Percentiles rank a stretch among this genome's conserved stretches.
Conservation (phyloP, 1,139 yeast genomes). For the Hansenula lynferdii region DNA sequence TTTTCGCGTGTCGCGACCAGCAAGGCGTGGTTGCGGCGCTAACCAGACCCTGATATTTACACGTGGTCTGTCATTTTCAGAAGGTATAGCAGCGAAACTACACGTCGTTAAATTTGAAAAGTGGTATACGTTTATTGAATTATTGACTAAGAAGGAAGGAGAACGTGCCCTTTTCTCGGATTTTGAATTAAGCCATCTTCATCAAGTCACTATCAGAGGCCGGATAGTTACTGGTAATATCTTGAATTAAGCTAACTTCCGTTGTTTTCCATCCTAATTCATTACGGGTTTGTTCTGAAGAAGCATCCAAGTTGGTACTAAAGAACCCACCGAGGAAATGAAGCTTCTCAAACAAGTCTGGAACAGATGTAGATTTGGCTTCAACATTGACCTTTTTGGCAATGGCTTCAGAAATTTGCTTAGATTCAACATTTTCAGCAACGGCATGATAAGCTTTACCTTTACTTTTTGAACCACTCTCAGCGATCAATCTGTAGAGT, state of each 20-base stretch:
- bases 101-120: not conserved
- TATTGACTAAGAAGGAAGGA: too few relatives aligned
- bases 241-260: slow-evolving; percentile 20
- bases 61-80: not conserved
- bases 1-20: not conserved
- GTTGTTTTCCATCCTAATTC: slow-evolving; percentile 24
- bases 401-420: too few relatives aligned
- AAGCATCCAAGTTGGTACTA: slow-evolving; percentile 9
- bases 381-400: slow-evolving; percentile 19
- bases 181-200: too few relatives aligned
- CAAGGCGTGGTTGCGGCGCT: not conserved
- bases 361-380: slow-evolving; percentile 10
- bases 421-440: too few relatives aligned
- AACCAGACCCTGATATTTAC: not conserved
- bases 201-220: too few relatives aligned
- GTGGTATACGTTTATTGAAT: too few relatives aligned
- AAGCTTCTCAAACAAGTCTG: slow-evolving; percentile 12
- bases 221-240: slow-evolving; percentile 12
- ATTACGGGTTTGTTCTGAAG: slow-evolving; percentile 14
- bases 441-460: slow-evolving; percentile 25
- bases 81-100: not conserved
- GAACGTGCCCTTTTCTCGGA: too few relatives aligned
- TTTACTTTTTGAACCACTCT: slow-evolving; percentile 25
- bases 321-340: slow-evolving; percentile 6
- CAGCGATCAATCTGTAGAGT: slow-evolving; percentile 23